Base-by-base conservation (phyloP, 2,329 filamentous ascomycete species). In the Plenodomus tracheiphilus region DNA sequence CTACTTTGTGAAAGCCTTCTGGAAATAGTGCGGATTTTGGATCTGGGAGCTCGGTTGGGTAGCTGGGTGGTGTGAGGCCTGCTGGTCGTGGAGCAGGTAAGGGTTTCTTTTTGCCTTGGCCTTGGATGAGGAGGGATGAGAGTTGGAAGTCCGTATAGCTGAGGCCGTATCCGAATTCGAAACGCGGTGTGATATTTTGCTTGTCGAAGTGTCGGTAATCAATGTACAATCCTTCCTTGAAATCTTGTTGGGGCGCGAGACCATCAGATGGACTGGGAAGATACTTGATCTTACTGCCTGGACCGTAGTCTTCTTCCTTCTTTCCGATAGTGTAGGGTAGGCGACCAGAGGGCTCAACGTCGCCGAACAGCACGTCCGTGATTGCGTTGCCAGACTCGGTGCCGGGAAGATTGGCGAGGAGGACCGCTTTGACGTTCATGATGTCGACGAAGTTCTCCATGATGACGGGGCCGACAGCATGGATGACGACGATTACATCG, bases 201-300 rank as follows among this genome's bases (percentile, higher is more conserved):
- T 87, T 89, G 76, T 96, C 91, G 60, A 97, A 92, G 71, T 92
- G 83, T 11, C 91, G 86, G 74, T 97, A 96, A 75, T 97, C 93
- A 58, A 95, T 85, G 66, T 92, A 92, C 0, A 96, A 74, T 0
- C 90, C 90, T 66, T 96, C 90, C 1, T 79, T 81, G 68, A 94
- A 96, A 56, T 90, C 85, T 59, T 95, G 89, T 65, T 96, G 90
- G 0, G 91, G 89, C 1, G 86, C 77, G 3, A 88, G 75, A 15
- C 80, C 83, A 22, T 70, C 68, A 1, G 56, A 54, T 8, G 65
- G 62, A 58, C 89, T 88, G 0, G 87, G 83, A 41, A 84, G 75
- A 64, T 87, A 89, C 55, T 91, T 76, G 34, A 94, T 78, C 62
- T 86, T 81, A 16, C 81, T 87, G 15, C 82, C 84, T 0, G 84